Percentiles rank a stretch among this genome's conserved stretches.
Conservation (phyloP, 257 asterid species). For the Buddleja alternifolia region DNA sequence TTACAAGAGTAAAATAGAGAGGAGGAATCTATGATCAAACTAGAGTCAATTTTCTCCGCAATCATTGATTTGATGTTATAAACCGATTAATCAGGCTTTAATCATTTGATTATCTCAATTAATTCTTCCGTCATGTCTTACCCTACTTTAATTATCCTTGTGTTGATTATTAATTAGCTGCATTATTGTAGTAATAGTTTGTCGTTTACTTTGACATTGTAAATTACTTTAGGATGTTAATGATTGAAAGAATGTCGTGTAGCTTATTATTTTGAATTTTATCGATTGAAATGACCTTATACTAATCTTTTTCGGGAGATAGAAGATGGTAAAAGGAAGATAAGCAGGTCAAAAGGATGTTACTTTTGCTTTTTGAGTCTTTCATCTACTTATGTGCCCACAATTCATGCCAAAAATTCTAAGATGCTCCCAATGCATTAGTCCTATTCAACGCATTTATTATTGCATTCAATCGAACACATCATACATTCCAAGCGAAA, state of each 20-base stretch:
- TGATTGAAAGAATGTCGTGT: conserved; percentile 16
- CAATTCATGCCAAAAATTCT: too few species aligned
- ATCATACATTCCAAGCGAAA: too few species aligned
- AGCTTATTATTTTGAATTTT: background rate
- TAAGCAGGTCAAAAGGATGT: conserved; percentile 33
- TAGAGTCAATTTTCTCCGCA: conserved; percentile 31
- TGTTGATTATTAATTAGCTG: conserved; percentile 28
- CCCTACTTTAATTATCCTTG: background rate
- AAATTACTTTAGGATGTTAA: conserved; percentile 38
- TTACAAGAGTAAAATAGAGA: conserved; percentile 43
- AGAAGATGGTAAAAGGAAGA: conserved; percentile 10
- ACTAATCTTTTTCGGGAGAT: too few species aligned
- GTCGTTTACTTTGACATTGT: conserved; percentile 37
- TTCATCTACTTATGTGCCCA: conserved; percentile 23
- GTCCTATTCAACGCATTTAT: too few species aligned
- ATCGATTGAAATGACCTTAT: background rate
- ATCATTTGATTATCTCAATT: background rate
- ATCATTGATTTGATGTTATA: conserved; percentile 40
- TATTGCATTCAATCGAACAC: too few species aligned
- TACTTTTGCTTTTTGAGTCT: conserved; percentile 34
- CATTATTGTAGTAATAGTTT: conserved; percentile 21
- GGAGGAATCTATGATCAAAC: conserved; percentile 10
- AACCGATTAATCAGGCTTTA: conserved; percentile 35
- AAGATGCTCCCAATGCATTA: too few species aligned
- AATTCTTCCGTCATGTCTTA: background rate